Evolutionary conservation across 768 basidiomycete species (phyloP), one percentile per base, ranked within the genome.

Genomic region (Kwoniella pini): DNA sequence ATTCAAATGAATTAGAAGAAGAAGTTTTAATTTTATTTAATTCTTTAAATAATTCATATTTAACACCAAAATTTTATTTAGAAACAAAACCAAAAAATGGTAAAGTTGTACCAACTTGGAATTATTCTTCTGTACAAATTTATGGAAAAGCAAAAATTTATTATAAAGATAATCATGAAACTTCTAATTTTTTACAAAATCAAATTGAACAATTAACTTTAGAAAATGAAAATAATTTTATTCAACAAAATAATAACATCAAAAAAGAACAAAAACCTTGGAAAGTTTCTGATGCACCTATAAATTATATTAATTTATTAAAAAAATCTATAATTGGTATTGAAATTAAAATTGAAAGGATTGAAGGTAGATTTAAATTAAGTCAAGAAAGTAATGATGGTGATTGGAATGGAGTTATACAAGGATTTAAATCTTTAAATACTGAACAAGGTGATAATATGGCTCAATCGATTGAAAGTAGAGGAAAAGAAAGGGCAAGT

Each of bases 71-170:
- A 22, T 76, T 69, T 65, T 79, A 79, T 54, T 64, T 57, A 48
- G 53, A 57, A 22, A 74, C 78, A 15, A 79, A 79, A 57, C 78
- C 78, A 1, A 28, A 43, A 11, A 65, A 67, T 1, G 76, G 77
- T 9, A 76, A 77, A 56, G 78, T 79, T 45, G 78, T 79, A 0
- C 78, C 78, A 0, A 79, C 78, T 4, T 79, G 76, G 76, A 62
- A 77, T 58, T 79, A 77, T 54, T 62, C 72, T 6, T 71, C 74
- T 17, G 78, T 79, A 2, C 74, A 77, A 45, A 74, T 72, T 0
- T 79, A 79, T 62, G 78, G 78, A 15, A 69, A 60, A 39, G 53
- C 71, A 5, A 42, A 57, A 15, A 52, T 77, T 6, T 56, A 75
- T 49, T 57, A 75, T 51, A 33, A 49, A 12, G 48, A 57, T 12